phyloP scores from a whole-genome alignment of 2,329 filamentous ascomycete species.

The Cyanodermella asteris region DNA sequence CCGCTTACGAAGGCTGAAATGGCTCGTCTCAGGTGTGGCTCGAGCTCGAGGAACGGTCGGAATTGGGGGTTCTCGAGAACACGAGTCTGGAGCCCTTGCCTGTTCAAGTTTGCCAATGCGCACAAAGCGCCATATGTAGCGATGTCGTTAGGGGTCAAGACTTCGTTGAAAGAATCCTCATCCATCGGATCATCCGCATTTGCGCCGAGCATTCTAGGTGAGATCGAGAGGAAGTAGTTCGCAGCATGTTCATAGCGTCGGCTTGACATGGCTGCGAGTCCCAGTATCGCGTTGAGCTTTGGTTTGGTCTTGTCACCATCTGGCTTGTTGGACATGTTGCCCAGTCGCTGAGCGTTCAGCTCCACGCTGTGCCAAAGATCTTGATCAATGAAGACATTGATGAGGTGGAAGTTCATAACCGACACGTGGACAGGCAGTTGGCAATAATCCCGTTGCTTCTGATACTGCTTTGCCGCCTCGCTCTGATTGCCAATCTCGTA shows the following conservation, averaged over 20 bases:
- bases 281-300: slow-evolving; percentile 44
- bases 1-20: slow-evolving; percentile 76
- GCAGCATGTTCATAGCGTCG: slow-evolving; percentile 46
- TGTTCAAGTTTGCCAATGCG: slow-evolving; percentile 73
- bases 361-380: slow-evolving; percentile 53
- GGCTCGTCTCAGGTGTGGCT: slow-evolving; percentile 82
- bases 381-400: slow-evolving; percentile 53
- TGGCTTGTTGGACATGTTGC: slow-evolving; percentile 32
- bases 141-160: slow-evolving; percentile 67
- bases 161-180: slow-evolving; percentile 39
- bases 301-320: slow-evolving; percentile 33
- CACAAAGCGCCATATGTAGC: slow-evolving; percentile 82
- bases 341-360: slow-evolving; percentile 35
- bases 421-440: slow-evolving; percentile 64
- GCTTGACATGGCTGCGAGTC: slow-evolving; percentile 36
- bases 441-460: slow-evolving; percentile 76
- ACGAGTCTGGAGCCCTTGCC: slow-evolving; percentile 46
- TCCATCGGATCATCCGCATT: slow-evolving; percentile 7
- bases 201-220: slow-evolving; percentile 26
- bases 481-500: slow-evolving; percentile 55
- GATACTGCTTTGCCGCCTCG: slow-evolving; percentile 55
- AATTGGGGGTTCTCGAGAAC: slow-evolving; percentile 69
- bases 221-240: slow-evolving; percentile 42
- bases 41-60: slow-evolving; percentile 70
- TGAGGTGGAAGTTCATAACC: slow-evolving; percentile 59